phyloP scores from a whole-genome alignment of 2,329 filamentous ascomycete species.

The Cladosporium sp. region DNA sequence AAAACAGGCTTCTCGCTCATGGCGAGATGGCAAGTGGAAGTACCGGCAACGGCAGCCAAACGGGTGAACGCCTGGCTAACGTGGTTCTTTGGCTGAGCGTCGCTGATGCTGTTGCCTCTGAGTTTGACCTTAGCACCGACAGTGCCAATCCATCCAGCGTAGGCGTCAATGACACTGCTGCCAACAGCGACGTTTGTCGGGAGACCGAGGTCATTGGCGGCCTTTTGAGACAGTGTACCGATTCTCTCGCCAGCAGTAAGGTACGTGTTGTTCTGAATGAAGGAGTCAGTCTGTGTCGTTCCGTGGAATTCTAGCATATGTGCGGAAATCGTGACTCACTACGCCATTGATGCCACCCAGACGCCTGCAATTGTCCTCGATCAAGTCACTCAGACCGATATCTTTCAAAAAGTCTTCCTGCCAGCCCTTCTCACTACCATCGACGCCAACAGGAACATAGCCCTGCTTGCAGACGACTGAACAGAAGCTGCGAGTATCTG shows the following conservation, averaged over 20 bases:
- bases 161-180: constrained; percentile 95
- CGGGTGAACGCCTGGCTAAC: constrained; percentile 90
- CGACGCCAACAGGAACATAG: constrained; percentile 92
- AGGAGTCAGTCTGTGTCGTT: constrained; percentile 32
- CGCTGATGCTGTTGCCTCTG: constrained; percentile 47
- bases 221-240: constrained; percentile 77
- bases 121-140: constrained; percentile 94
- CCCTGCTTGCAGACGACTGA: constrained; percentile 97
- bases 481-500: constrained; percentile 89
- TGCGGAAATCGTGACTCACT: constrained; percentile 52
- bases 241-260: constrained; percentile 89
- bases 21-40: constrained; percentile 93
- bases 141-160: constrained; percentile 97
- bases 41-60: constrained; percentile 89
- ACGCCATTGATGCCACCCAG: constrained; percentile 93
- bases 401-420: constrained; percentile 87
- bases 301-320: background rate
- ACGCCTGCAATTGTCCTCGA: constrained; percentile 81
- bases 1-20: constrained; percentile 94
- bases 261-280: constrained; percentile 79
- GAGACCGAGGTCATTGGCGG: constrained; percentile 77
- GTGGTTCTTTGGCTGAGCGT: constrained; percentile 70
- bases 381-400: constrained; percentile 73
- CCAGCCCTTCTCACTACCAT: constrained; percentile 97
- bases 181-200: constrained; percentile 86